These are phyloP conservation scores for Oryza officinalis DNA, from an alignment of 176 grass and related monocot genomes.

Conservation along the genomic window DNA sequence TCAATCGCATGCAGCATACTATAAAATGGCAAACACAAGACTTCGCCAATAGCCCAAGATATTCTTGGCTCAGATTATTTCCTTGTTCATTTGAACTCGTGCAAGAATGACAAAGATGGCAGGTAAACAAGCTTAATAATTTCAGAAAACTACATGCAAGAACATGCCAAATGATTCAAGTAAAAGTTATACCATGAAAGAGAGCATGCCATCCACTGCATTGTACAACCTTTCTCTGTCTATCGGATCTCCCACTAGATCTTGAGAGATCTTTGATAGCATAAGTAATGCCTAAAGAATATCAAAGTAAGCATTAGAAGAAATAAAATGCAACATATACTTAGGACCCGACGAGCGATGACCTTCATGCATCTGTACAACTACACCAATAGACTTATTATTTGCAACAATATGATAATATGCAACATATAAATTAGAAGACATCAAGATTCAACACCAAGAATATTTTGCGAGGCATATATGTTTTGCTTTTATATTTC, in stretches of 20 bases:
- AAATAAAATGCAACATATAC: neutral
- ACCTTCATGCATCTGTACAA: too few relatives aligned
- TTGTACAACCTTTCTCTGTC: constrained; percentile 22
- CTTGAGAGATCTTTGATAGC: constrained; percentile 20
- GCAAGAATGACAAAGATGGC: neutral
- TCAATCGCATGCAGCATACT: too few relatives aligned
- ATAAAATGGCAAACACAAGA: too few relatives aligned
- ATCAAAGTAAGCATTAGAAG: neutral
- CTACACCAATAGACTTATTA: neutral
- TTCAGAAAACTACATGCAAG: neutral
- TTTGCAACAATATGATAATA: neutral
- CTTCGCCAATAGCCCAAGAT: too few relatives aligned
- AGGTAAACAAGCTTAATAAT: neutral
- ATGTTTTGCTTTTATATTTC: neutral
- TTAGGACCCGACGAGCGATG: too few relatives aligned
- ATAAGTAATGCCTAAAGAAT: constrained; percentile 33
- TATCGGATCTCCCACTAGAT: constrained; percentile 33
- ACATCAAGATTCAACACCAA: neutral
- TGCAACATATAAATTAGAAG: neutral
- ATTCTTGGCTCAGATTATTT: too few relatives aligned
- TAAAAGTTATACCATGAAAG: constrained; percentile 29
- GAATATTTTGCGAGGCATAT: neutral
- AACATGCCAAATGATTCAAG: neutral
- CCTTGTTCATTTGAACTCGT: neutral
- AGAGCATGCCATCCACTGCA: constrained; percentile 44